Percentiles rank a stretch among this genome's conserved stretches.
Evolutionary conservation across 2,329 filamentous ascomycete genomes (phyloP).

Genomic region (Nemania sp.): DNA sequence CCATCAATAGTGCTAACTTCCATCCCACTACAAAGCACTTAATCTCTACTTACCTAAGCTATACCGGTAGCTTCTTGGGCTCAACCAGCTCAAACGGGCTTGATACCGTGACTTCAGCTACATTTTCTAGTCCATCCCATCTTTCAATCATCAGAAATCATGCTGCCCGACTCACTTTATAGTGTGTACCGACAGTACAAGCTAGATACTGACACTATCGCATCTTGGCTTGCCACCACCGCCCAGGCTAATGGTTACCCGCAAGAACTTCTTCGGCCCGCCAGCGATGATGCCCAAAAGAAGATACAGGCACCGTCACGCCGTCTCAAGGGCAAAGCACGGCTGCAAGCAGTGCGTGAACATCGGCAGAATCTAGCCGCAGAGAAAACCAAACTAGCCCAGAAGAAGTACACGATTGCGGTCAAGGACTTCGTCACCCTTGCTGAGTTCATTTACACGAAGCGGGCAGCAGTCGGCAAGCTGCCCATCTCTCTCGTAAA

Average conservation of each 20-base stretch:
- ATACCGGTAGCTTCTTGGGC: too few relatives aligned
- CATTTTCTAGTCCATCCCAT: not conserved
- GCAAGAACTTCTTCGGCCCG: constrained; percentile 23
- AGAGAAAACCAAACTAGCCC: not conserved
- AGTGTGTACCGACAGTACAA: constrained; percentile 47
- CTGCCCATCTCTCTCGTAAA: constrained; percentile 37
- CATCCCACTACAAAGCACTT: too few relatives aligned
- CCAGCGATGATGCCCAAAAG: not conserved
- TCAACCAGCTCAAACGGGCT: too few relatives aligned
- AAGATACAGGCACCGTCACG: constrained; percentile 5
- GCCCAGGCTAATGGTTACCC: constrained; percentile 42
- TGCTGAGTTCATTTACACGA: constrained; percentile 42
- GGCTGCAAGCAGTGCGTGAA: constrained; percentile 22
- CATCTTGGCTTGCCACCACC: constrained; percentile 46
- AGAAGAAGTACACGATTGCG: constrained; percentile 40
- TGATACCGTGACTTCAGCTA: too few relatives aligned
- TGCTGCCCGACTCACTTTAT: constrained; percentile 20
- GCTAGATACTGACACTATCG: constrained; percentile 44
- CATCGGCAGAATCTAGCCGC: constrained; percentile 8
- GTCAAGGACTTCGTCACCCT: constrained; percentile 44
- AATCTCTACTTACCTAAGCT: too few relatives aligned
- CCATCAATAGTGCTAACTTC: too few relatives aligned
- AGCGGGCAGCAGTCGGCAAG: constrained; percentile 24
- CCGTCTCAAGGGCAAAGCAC: constrained; percentile 37
- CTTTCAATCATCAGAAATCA: not conserved